phyloP scores from a whole-genome alignment of 331 rosid species.

The Telfairia occidentalis region DNA sequence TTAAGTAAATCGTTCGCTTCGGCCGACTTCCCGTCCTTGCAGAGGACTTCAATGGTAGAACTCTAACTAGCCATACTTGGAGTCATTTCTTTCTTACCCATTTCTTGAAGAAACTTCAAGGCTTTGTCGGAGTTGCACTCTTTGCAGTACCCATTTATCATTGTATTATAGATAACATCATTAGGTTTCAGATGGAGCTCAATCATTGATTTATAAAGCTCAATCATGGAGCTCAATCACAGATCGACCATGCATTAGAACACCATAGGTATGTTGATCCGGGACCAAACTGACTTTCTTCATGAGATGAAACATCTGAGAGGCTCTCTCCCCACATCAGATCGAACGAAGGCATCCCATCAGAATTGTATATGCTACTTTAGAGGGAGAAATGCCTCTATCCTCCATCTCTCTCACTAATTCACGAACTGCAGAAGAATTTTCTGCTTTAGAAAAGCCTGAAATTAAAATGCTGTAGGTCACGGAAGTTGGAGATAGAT shows the following conservation, averaged over 20 bases:
- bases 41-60: slow-evolving; percentile 52
- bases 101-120: slow-evolving; percentile 54
- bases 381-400: slow-evolving; percentile 46
- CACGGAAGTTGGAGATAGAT: slow-evolving; percentile 49
- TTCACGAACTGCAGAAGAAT: slow-evolving; percentile 32
- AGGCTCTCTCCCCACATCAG: slow-evolving; percentile 46
- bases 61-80: slow-evolving; percentile 61
- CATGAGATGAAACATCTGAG: slow-evolving; percentile 45
- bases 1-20: slow-evolving; percentile 52
- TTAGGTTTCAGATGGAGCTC: slow-evolving; percentile 44
- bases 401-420: slow-evolving; percentile 65
- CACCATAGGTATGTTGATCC: slow-evolving; percentile 50
- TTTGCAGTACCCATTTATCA: slow-evolving; percentile 68
- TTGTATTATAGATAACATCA: slow-evolving; percentile 48
- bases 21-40: slow-evolving; percentile 46
- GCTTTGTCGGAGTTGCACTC: slow-evolving; percentile 71
- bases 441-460: slow-evolving; percentile 39
- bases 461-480: slow-evolving; percentile 59
- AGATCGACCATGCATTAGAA: slow-evolving; percentile 60
- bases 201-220: slow-evolving; percentile 42
- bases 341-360: slow-evolving; percentile 38
- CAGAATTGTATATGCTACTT: slow-evolving; percentile 63
- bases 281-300: slow-evolving; percentile 53
- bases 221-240: slow-evolving; percentile 34
- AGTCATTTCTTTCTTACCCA: slow-evolving; percentile 45